A percentile compares a stretch with the other conserved stretches of the same genome.
Conservation (phyloP, 805 yeast species). For the Wickerhamiella shivajii region DNA sequence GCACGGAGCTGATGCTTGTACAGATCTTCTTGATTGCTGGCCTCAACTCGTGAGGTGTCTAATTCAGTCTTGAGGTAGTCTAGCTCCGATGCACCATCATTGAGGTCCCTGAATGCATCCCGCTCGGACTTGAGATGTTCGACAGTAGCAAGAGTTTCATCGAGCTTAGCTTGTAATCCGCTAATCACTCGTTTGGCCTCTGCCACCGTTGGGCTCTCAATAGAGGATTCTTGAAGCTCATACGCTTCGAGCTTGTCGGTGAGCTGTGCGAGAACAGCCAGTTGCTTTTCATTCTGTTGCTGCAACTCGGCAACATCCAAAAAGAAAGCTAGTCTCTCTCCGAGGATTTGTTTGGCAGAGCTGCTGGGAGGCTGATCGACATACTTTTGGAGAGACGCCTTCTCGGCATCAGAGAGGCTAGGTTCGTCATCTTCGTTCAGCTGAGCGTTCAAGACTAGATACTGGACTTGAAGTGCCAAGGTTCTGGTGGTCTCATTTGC, state of each 20-base stretch:
- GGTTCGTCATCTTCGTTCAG: conserved; percentile 41
- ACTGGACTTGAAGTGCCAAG: conserved; percentile 70
- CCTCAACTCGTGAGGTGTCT: conserved; percentile 37
- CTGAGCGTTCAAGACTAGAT: conserved; percentile 43
- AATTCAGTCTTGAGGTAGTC: conserved; percentile 49
- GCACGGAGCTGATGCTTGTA: no score
- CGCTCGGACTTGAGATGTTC: conserved; percentile 2
- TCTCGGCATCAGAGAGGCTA: conserved; percentile 53
- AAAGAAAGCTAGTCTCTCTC: conserved; percentile 56
- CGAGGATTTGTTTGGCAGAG: conserved; percentile 1
- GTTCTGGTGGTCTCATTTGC: conserved; percentile 50
- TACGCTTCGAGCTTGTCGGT: conserved; percentile 56
- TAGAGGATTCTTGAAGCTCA: conserved; percentile 28
- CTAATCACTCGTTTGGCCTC: conserved; percentile 25
- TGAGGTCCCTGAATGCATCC: no score
- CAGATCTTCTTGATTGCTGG: conserved; percentile 8
- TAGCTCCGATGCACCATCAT: no score
- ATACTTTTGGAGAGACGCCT: conserved; percentile 44
- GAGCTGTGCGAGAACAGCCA: conserved; percentile 28
- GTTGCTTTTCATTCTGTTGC: conserved; percentile 56
- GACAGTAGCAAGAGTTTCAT: conserved; percentile 3
- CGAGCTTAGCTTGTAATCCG: conserved; percentile 14
- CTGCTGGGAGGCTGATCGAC: conserved; percentile 22
- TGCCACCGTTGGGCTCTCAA: conserved; percentile 23
- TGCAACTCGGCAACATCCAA: conserved; percentile 53